Conservation (phyloP, 2,329 filamentous ascomycete species). For the Drechslerella coelobrocha region DNA sequence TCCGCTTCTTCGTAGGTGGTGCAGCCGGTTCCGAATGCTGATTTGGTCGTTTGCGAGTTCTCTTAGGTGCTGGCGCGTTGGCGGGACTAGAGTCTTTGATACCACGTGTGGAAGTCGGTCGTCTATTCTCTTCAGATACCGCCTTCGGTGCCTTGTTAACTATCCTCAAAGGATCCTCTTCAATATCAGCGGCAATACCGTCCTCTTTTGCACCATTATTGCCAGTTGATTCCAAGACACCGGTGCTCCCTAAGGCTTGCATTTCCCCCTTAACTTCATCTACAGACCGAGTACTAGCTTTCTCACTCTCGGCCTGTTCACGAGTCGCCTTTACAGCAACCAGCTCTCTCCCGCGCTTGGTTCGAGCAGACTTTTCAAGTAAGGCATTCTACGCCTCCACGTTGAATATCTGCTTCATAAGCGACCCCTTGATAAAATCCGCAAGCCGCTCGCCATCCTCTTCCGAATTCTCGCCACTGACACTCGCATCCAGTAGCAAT, state of each 20-base stretch:
- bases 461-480: slow-evolving; percentile 67
- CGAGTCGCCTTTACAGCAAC: background rate
- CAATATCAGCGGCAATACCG: too few species aligned
- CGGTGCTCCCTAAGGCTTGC: background rate
- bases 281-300: background rate
- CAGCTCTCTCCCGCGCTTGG: background rate
- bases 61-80: background rate
- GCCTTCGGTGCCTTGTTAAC: too few species aligned
- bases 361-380: slow-evolving; percentile 2
- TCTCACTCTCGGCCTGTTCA: too few species aligned
- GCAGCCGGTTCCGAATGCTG: background rate
- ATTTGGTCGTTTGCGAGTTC: background rate
- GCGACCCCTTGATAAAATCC: slow-evolving; percentile 35
- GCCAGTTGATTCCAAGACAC: too few species aligned
- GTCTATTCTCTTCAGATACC: background rate
- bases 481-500: slow-evolving; percentile 80
- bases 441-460: slow-evolving; percentile 59
- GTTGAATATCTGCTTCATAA: slow-evolving; percentile 47
- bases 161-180: too few species aligned
- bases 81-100: background rate
- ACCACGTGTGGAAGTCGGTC: background rate
- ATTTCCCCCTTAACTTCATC: background rate
- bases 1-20: slow-evolving; percentile 18
- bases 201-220: background rate
- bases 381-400: slow-evolving; percentile 37